Percentiles rank a stretch among this genome's conserved stretches.
These are phyloP conservation scores for Musa itinerans DNA, from an alignment of 176 grass and related monocot species.

Conservation along the genomic window DNA sequence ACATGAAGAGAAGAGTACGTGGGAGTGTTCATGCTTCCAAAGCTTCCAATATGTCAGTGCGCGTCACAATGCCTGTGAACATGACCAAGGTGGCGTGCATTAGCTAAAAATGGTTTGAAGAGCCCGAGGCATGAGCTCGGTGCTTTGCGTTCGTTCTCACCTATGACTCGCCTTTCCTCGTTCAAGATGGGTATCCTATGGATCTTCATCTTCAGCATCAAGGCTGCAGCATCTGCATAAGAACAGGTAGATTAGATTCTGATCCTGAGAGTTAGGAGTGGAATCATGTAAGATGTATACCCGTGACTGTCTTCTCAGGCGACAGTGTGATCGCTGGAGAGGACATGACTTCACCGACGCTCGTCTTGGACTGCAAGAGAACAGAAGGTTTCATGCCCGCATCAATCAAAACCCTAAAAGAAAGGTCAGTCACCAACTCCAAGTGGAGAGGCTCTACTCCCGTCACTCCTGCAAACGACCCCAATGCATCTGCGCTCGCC, in stretches of 20 bases:
- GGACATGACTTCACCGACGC: conserved; percentile 63
- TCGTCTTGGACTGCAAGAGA: conserved; percentile 40
- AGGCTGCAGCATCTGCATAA: conserved; percentile 72
- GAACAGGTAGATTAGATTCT: neutral
- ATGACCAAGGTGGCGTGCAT: neutral
- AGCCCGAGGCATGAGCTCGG: neutral
- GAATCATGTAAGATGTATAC: conserved; percentile 27
- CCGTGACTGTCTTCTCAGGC: conserved; percentile 61
- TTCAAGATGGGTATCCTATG: conserved; percentile 81
- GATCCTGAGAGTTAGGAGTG: too few relatives aligned
- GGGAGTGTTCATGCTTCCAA: conserved; percentile 28
- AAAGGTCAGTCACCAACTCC: conserved; percentile 30
- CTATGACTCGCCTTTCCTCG: conserved; percentile 61
- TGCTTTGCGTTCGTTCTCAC: conserved; percentile 24
- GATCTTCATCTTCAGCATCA: conserved; percentile 89
- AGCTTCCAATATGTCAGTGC: conserved; percentile 58
- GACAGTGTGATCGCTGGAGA: conserved; percentile 78
- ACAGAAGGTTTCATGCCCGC: too few relatives aligned
- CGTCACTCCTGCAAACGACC: conserved; percentile 57
- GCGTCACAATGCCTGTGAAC: conserved; percentile 76
- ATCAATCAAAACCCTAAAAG: too few relatives aligned
- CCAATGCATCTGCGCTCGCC: conserved; percentile 61
- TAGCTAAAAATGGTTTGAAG: neutral
- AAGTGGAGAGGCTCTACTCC: conserved; percentile 33
- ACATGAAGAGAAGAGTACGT: neutral